Base-by-base conservation (phyloP, 179 eudicot genomes). In the Kewa caespitosa region DNA sequence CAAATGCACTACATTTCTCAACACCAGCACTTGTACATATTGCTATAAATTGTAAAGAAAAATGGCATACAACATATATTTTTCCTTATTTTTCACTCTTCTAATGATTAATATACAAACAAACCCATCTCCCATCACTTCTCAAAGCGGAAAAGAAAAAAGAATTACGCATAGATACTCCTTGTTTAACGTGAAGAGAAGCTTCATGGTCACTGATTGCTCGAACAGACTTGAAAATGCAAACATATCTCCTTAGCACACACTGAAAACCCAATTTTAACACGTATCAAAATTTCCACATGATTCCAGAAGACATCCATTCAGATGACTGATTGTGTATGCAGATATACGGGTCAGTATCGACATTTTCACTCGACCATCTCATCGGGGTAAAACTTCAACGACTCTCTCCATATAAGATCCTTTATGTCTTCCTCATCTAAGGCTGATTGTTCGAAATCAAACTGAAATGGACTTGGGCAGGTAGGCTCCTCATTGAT, bases 401-500 rank as follows among this genome's bases (percentile, higher is more conserved):
- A 68, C 0, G 93, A 60, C 81, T 92, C 96, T 72, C 54, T 81
- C 97, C 97, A 92, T 73, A 92, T 84, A 75, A 94, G 92, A 76
- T 92, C 93, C 83, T 90, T 92, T 59, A 94, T 89, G 42, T 94
- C 97, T 33, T 92, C 97, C 77, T 94, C 98, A 43, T 82, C 87
- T 72, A 94, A 84, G 18, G 90, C 78, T 34, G 89, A 71, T 79
- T 91, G 97, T 78, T 94, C 98, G 64, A 92, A 92, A 82, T 91
- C 98, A 77, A 94, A 94, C 67, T 76, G 69, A 50, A 94, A 94
- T 38, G 94, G 92, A 72, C 86, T 78, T 15, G 89, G 82, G 80
- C 98, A 94, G 73, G 81, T 82, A 32, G 98, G 98, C 78, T 92
- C 98, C 82, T 90, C 98, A 13, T 94, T 94, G 81, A 94, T 94